Percentiles rank a stretch among this genome's conserved stretches.
phyloP scores from a whole-genome alignment of 768 basidiomycete species.

The Leucocoprinus leucothites region DNA sequence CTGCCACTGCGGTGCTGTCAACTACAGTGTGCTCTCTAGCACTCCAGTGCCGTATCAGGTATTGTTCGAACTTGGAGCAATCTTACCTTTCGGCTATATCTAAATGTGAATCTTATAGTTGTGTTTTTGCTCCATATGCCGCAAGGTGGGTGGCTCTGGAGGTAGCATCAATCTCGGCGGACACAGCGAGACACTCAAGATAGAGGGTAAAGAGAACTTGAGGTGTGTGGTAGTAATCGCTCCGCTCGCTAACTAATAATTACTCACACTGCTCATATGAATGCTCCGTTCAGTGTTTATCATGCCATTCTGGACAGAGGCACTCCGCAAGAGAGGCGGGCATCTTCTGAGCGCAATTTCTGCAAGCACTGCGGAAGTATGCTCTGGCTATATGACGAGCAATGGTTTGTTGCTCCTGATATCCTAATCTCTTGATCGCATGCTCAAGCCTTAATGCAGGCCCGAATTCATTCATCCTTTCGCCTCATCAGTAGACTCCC shows the following conservation, averaged over 20 bases:
- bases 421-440: background rate
- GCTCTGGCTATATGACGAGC: slow-evolving; percentile 61
- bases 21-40: slow-evolving; percentile 46
- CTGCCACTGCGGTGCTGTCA: slow-evolving; percentile 52
- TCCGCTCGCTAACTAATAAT: background rate
- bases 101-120: slow-evolving; percentile 29
- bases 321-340: slow-evolving; percentile 42
- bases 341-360: slow-evolving; percentile 58
- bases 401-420: slow-evolving; percentile 37
- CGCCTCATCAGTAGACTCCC: slow-evolving; percentile 62
- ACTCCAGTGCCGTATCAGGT: slow-evolving; percentile 67
- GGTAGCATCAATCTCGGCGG: slow-evolving; percentile 69
- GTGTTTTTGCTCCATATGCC: slow-evolving; percentile 67
- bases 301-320: slow-evolving; percentile 60
- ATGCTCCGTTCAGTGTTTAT: slow-evolving; percentile 42
- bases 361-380: slow-evolving; percentile 62
- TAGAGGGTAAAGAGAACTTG: slow-evolving; percentile 54
- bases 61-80: slow-evolving; percentile 8
- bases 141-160: slow-evolving; percentile 64
- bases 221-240: slow-evolving; percentile 31
- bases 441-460: slow-evolving; percentile 29
- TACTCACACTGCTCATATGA: background rate
- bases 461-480: slow-evolving; percentile 66
- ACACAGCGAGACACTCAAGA: slow-evolving; percentile 43
- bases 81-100: background rate